Percentiles rank a stretch among this genome's conserved stretches.
phyloP scores from a whole-genome alignment of 768 basidiomycete genomes.

The Lactarius psammicola region DNA sequence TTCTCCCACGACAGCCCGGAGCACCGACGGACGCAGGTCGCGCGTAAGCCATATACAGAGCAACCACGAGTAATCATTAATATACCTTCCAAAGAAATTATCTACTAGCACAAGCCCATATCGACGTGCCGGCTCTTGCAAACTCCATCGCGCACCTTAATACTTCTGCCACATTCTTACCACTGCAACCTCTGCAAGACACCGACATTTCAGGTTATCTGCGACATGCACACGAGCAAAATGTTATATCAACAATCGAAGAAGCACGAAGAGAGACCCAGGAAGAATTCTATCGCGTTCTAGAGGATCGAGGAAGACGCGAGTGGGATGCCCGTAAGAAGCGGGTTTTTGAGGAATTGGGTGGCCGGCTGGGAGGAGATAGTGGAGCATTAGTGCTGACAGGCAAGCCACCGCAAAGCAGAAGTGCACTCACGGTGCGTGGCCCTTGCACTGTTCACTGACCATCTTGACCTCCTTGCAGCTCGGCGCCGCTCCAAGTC shows the following conservation, averaged over 20 bases:
- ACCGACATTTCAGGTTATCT: slow-evolving; percentile 93
- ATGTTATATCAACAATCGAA: slow-evolving; percentile 91
- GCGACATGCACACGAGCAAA: slow-evolving; percentile 93
- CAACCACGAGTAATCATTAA: slow-evolving; percentile 16
- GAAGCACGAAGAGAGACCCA: slow-evolving; percentile 84
- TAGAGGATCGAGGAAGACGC: slow-evolving; percentile 69
- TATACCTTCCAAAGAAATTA: slow-evolving; percentile 59
- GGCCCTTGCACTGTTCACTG: slow-evolving; percentile 1
- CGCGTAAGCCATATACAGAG: slow-evolving; percentile 50
- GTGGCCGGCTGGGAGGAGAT: slow-evolving; percentile 59
- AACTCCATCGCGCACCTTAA: slow-evolving; percentile 82
- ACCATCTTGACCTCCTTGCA: slow-evolving; percentile 29
- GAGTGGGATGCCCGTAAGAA: slow-evolving; percentile 94
- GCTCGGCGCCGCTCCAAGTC: slow-evolving; percentile 50
- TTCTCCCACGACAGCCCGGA: slow-evolving; percentile 70
- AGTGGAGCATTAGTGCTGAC: slow-evolving; percentile 55
- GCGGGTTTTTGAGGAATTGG: slow-evolving; percentile 85
- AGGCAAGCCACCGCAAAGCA: slow-evolving; percentile 61
- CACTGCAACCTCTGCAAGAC: slow-evolving; percentile 90
- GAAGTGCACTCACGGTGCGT: slow-evolving; percentile 53
- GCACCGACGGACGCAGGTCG: slow-evolving; percentile 64
- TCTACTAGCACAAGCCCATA: slow-evolving; percentile 88
- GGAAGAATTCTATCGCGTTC: slow-evolving; percentile 75
- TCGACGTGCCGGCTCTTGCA: slow-evolving; percentile 87
- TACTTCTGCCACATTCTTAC: slow-evolving; percentile 78